Percentiles rank a stretch among this genome's conserved stretches.
Conservation (phyloP, 1,284 basidiomycete genomes). For the Xerocomus amazonicus region DNA sequence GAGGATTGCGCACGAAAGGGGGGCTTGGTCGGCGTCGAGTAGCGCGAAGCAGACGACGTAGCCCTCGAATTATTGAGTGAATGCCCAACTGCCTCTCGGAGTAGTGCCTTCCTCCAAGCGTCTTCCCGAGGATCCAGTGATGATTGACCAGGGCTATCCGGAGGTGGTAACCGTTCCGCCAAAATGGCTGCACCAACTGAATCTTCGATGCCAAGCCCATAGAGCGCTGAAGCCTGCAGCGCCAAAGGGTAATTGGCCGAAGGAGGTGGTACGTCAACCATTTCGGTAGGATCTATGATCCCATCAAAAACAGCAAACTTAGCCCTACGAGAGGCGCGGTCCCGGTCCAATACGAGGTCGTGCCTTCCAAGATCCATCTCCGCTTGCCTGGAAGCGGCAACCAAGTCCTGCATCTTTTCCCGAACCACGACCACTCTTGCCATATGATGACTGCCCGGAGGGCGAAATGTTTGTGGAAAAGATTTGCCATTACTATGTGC, state of each 20-base stretch:
- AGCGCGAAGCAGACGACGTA: constrained; percentile 26
- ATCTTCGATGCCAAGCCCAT: constrained; percentile 65
- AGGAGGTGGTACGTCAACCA: constrained; percentile 67
- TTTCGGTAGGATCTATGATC: constrained; percentile 77
- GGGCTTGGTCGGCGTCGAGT: constrained; percentile 30
- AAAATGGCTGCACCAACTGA: constrained; percentile 68
- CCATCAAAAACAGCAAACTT: constrained; percentile 40
- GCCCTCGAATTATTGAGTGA: constrained; percentile 57
- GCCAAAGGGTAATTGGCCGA: constrained; percentile 65
- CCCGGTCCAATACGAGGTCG: constrained; percentile 35
- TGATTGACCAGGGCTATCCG: constrained; percentile 55
- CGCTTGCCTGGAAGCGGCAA: constrained; percentile 63
- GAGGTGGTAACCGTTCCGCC: constrained; percentile 66
- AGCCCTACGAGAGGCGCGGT: constrained; percentile 25
- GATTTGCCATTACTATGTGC: constrained; percentile 40
- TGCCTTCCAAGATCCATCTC: constrained; percentile 64
- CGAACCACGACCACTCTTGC: constrained; percentile 74
- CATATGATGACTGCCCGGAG: constrained; percentile 36
- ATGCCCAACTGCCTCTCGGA: constrained; percentile 70
- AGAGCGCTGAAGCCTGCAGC: constrained; percentile 65
- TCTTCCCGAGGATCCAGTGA: constrained; percentile 54
- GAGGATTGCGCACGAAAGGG: constrained; percentile 35
- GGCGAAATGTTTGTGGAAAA: constrained; percentile 39
- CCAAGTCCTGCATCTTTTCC: constrained; percentile 70
- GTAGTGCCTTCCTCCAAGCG: constrained; percentile 65